phyloP scores from a whole-genome alignment of 1,284 basidiomycete species.

The Microbotryum silenes-acaulis region DNA sequence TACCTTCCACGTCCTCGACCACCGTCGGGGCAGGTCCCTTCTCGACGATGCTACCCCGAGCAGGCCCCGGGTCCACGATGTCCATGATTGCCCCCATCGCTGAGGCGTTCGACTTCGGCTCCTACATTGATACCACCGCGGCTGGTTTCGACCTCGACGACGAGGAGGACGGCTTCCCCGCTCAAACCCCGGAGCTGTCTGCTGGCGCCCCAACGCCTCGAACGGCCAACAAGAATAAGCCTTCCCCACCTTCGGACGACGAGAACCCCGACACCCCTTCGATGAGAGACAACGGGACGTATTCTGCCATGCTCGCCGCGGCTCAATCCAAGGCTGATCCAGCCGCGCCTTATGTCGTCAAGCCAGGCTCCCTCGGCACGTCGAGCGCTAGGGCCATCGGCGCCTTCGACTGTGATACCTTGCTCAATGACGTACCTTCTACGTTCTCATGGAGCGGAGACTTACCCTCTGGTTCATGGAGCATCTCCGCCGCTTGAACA shows the following conservation, averaged over 20 bases:
- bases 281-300: too few species aligned
- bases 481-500: too few species aligned
- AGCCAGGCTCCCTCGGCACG: too few species aligned
- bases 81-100: neutral
- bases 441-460: too few species aligned
- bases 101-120: constrained; percentile 20
- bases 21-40: neutral
- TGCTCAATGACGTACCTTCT: too few species aligned
- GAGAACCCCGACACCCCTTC: neutral
- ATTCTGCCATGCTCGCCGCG: too few species aligned
- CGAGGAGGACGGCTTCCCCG: neutral
- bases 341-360: too few species aligned
- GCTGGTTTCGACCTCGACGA: constrained; percentile 24
- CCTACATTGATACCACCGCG: constrained; percentile 23
- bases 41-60: neutral
- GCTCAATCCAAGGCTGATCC: too few species aligned
- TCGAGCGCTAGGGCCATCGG: too few species aligned
- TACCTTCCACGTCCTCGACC: neutral
- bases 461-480: too few species aligned
- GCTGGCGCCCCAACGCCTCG: neutral
- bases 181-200: neutral
- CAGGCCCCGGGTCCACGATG: neutral
- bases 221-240: neutral
- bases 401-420: too few species aligned
- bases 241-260: neutral